These are phyloP conservation scores for Harringtonia aguacate DNA, from an alignment of 2,329 filamentous ascomycete species.

Conservation along the genomic window DNA sequence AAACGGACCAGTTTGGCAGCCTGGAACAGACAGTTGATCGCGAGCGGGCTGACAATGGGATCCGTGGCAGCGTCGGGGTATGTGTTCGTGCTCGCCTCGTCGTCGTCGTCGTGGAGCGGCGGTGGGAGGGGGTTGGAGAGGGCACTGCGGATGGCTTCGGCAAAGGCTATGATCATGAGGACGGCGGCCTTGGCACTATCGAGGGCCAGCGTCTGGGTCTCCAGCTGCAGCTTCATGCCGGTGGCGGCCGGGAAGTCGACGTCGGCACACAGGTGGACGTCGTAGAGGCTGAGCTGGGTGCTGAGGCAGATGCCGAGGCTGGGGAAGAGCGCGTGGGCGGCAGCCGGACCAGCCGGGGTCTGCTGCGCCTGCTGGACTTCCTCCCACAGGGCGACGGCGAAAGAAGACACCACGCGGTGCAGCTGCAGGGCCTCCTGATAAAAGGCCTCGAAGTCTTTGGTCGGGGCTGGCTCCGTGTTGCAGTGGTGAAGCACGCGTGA, in stretches of 20 bases:
- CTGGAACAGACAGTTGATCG: conserved; percentile 7
- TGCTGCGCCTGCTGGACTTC: conserved; percentile 1
- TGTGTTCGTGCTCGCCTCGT: no score
- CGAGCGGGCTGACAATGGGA: conserved; percentile 3
- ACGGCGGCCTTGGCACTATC: conserved; percentile 3
- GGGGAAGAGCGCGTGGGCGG: background rate
- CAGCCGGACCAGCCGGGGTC: background rate
- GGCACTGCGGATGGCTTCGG: background rate
- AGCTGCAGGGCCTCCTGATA: conserved; percentile 9
- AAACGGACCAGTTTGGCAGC: conserved; percentile 3
- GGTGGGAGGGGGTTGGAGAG: background rate
- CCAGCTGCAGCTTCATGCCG: conserved; percentile 6
- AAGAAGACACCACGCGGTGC: conserved; percentile 3
- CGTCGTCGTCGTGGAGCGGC: background rate
- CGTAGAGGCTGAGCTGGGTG: conserved; percentile 8
- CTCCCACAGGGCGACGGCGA: conserved; percentile 3
- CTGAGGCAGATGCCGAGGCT: conserved; percentile 6
- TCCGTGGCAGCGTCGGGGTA: conserved; percentile 1
- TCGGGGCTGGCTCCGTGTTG: background rate
- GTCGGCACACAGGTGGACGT: conserved; percentile 9
- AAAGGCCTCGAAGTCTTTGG: conserved; percentile 2
- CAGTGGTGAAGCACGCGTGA: conserved; percentile 9
- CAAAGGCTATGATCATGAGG: background rate
- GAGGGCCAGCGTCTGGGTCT: conserved; percentile 7
- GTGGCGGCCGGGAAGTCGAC: conserved; percentile 3